Evolutionary conservation across 148 eudicot species (phyloP).

Genomic region (Fagopyrum esculentum): DNA sequence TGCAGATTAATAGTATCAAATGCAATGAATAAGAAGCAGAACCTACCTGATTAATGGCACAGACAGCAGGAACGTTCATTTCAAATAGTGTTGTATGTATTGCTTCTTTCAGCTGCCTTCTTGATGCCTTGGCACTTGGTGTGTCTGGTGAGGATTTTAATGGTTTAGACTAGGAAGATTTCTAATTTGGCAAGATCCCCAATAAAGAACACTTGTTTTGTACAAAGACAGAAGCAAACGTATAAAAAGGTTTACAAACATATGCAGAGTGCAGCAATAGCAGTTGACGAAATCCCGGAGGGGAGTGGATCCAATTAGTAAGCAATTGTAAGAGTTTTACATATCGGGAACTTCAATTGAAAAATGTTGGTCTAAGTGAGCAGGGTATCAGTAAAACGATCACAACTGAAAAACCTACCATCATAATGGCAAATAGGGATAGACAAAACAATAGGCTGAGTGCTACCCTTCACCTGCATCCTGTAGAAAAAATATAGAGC

Average conservation of each 20-base stretch:
- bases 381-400: background rate
- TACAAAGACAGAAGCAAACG: background rate
- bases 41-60: slow-evolving; percentile 86
- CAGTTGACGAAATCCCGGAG: background rate
- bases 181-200: background rate
- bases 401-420: slow-evolving; percentile 36
- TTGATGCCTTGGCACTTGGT: slow-evolving; percentile 57
- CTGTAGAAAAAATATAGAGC: slow-evolving; percentile 26
- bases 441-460: slow-evolving; percentile 69
- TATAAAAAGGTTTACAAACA: background rate
- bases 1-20: background rate
- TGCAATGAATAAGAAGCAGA: slow-evolving; percentile 2
- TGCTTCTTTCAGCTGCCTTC: slow-evolving; percentile 71
- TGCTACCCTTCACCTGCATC: slow-evolving; percentile 75
- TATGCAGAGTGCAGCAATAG: background rate
- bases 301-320: background rate
- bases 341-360: background rate
- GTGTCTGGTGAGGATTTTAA: slow-evolving; percentile 37
- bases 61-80: slow-evolving; percentile 85
- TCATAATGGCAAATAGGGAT: slow-evolving; percentile 69
- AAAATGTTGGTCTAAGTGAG: background rate
- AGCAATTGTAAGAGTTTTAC: background rate
- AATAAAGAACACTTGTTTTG: background rate
- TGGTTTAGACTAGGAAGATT: background rate
- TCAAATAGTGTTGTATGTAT: slow-evolving; percentile 74